Base-by-base conservation (phyloP, 495 filamentous ascomycete genomes). In the Hyaloscypha finlandica region DNA sequence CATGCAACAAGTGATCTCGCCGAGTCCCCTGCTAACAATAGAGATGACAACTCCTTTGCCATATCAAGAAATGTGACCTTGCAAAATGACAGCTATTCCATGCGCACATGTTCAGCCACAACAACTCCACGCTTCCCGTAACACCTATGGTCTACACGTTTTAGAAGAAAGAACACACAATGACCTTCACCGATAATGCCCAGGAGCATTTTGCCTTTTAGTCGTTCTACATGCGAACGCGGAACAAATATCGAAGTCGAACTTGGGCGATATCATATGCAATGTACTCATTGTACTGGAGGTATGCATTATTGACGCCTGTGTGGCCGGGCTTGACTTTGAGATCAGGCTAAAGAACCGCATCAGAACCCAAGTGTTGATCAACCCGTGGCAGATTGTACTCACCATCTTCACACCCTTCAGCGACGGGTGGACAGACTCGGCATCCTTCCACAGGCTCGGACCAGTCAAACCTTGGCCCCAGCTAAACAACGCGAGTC, bases 241-340 rank as follows among this genome's bases (percentile, higher is more conserved):
- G 83, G 70, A 96, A 88, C 16, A 97, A 78, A 74, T 97, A 97
- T 8, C 89, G 83, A 63, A 94, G 81, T 20, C 88, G 84, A 35
- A 96, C 85, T 78, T 97, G 93, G 1, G 88, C 80, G 9, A 92
- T 82, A 72, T 94, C 86, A 71, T 97, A 97, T 32, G 82, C 82
- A 58, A 95, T 92, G 73, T 93, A 96, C 81, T 90, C 88, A 71
- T 90, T 89, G 73, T 89, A 89, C 6, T 74, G 70, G 25, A 89
- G 77, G 22, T 68, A 68, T 0, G 78, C 73, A 32, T 69, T 64
- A 0, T 56, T 19, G 8, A 80, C 68, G 12, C 74, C 73, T 4
- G 81, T 84, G 3, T 73, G 29, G 2, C 76, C 78, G 4, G 83
- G 81, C 8, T 35, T 32, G 3, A 76, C 66, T 0, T 73, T 71